Conservation (phyloP, 805 yeast species). For the Hyphopichia homilentoma region DNA sequence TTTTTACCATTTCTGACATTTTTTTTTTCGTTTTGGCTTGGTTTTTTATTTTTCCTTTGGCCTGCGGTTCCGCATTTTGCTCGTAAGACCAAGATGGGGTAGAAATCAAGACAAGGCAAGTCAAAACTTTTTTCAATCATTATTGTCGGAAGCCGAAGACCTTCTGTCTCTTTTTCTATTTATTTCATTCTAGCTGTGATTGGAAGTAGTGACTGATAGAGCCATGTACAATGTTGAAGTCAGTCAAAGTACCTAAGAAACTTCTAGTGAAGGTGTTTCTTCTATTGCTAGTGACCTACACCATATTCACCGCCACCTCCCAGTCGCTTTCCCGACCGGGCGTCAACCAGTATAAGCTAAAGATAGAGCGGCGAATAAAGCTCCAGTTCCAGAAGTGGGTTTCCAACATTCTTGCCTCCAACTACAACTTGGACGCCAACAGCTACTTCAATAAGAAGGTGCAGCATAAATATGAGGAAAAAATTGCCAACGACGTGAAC, state of each 20-base stretch:
- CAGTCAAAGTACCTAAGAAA: slow-evolving; percentile 7
- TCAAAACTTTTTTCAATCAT: too few relatives aligned
- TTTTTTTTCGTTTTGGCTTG: too few relatives aligned
- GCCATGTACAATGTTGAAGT: slow-evolving; percentile 7
- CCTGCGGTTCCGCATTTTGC: too few relatives aligned
- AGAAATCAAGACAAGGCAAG: too few relatives aligned
- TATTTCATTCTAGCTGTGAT: too few relatives aligned
- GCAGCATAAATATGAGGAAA: slow-evolving; percentile 8
- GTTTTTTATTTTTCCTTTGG: too few relatives aligned
- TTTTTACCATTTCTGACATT: too few relatives aligned
- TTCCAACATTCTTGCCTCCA: slow-evolving; percentile 13
- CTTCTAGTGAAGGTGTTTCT: slow-evolving; percentile 8
- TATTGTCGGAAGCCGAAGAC: too few relatives aligned
- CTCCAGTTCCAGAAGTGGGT: slow-evolving; percentile 14
- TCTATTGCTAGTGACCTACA: slow-evolving; percentile 6
- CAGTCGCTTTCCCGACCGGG: slow-evolving; percentile 6
- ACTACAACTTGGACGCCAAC: slow-evolving; percentile 14
- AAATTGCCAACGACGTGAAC: slow-evolving; percentile 8
- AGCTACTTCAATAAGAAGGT: slow-evolving; percentile 8
- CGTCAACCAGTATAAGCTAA: slow-evolving; percentile 9
- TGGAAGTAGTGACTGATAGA: too few relatives aligned
- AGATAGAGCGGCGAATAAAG: slow-evolving; percentile 12
- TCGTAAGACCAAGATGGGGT: too few relatives aligned
- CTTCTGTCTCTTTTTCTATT: too few relatives aligned
- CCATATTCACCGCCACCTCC: slow-evolving; percentile 5